These are phyloP conservation scores for Cyclocybe cylindracea DNA, from an alignment of 768 basidiomycete genomes.

Conservation along the genomic window DNA sequence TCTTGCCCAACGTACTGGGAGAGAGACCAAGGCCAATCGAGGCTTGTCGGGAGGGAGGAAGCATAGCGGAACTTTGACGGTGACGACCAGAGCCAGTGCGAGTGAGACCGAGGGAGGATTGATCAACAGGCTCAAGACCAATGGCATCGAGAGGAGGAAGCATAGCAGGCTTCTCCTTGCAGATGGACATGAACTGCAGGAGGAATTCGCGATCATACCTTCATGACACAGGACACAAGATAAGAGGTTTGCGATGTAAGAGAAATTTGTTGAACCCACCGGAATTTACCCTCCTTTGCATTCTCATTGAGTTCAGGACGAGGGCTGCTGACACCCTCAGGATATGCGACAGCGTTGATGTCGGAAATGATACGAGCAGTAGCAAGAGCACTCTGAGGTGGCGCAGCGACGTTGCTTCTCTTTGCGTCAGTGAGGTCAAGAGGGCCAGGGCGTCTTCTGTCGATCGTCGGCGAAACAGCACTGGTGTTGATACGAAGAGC, in stretches of 20 bases:
- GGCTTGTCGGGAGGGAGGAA: conserved; percentile 43
- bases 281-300: conserved; percentile 87
- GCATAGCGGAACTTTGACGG: conserved; percentile 43
- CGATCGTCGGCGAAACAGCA: conserved; percentile 37
- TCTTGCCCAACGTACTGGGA: conserved; percentile 48
- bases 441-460: conserved; percentile 63
- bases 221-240: background rate
- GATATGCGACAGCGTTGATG: conserved; percentile 75
- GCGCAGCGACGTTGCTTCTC: conserved; percentile 36
- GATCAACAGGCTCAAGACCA: conserved; percentile 81
- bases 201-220: conserved; percentile 98
- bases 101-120: conserved; percentile 46
- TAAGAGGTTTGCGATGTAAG: background rate
- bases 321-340: conserved; percentile 81
- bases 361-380: conserved; percentile 88
- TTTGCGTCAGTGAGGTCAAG: conserved; percentile 66
- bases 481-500: conserved; percentile 68
- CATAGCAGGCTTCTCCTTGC: conserved; percentile 92
- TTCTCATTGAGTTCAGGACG: conserved; percentile 81
- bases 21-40: conserved; percentile 44
- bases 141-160: conserved; percentile 89
- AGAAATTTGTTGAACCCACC: conserved; percentile 40
- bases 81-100: conserved; percentile 70
- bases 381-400: conserved; percentile 68
- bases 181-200: conserved; percentile 92